A percentile compares a stretch with the other conserved stretches of the same genome.
phyloP scores from a whole-genome alignment of 495 filamentous ascomycete species.

The Achaetomiella virescens region DNA sequence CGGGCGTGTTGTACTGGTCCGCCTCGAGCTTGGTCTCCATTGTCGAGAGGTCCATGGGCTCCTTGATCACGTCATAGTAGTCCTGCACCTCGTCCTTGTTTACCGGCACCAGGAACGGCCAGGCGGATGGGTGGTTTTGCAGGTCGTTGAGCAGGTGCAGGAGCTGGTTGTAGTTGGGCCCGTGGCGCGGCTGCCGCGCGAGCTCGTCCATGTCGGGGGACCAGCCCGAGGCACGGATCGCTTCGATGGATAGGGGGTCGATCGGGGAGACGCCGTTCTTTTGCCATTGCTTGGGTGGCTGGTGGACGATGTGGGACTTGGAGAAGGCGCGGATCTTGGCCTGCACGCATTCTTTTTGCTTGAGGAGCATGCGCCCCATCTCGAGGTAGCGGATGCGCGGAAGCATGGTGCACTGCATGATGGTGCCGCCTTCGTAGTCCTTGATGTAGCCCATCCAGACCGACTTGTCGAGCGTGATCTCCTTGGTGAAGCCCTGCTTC shows the following conservation, averaged over 20 bases:
- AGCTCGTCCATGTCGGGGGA: slow-evolving; percentile 96
- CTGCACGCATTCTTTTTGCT: slow-evolving; percentile 90
- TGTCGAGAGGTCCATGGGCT: slow-evolving; percentile 93
- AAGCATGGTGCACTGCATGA: slow-evolving; percentile 99
- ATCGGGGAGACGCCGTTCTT: slow-evolving; percentile 58
- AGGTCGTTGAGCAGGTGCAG: slow-evolving; percentile 90
- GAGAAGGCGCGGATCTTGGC: slow-evolving; percentile 91
- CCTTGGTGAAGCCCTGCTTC: slow-evolving; percentile 98
- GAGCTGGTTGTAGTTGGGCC: slow-evolving; percentile 91
- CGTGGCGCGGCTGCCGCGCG: slow-evolving; percentile 92
- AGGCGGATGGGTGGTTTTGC: slow-evolving; percentile 84
- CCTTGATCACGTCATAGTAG: slow-evolving; percentile 97
- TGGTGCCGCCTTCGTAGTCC: slow-evolving; percentile 97
- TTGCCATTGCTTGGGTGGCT: slow-evolving; percentile 78
- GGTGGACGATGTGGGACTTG: slow-evolving; percentile 81
- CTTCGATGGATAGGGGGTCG: slow-evolving; percentile 73
- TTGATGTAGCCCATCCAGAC: slow-evolving; percentile 99
- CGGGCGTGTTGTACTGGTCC: slow-evolving; percentile 82
- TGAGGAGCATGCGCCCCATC: slow-evolving; percentile 86
- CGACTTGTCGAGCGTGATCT: slow-evolving; percentile 83
- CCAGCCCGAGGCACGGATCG: slow-evolving; percentile 88
- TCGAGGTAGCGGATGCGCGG: slow-evolving; percentile 93
- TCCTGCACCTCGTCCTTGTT: slow-evolving; percentile 92
- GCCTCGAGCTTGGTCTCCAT: slow-evolving; percentile 96
- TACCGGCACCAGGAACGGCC: slow-evolving; percentile 93